Percentiles rank a stretch among this genome's conserved stretches.
These are phyloP conservation scores for Penicillium sp. DNA, from an alignment of 2,329 filamentous ascomycete species.

Conservation along the genomic window DNA sequence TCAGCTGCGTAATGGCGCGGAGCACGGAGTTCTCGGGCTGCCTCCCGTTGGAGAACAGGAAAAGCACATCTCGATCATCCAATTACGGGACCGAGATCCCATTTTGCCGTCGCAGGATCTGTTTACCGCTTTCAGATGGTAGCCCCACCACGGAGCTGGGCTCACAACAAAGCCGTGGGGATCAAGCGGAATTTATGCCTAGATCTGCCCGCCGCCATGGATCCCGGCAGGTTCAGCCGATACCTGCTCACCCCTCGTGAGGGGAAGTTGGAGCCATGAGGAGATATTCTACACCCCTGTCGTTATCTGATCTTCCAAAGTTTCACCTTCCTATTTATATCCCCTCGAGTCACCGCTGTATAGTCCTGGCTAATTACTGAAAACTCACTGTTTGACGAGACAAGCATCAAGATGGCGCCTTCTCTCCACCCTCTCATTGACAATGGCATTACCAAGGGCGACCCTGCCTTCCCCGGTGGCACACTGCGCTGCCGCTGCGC, in stretches of 20 bases:
- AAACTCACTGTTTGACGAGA: background rate
- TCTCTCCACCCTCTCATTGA: conserved; percentile 65
- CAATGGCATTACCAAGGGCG: conserved; percentile 61
- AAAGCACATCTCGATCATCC: background rate
- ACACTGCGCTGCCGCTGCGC: conserved; percentile 63
- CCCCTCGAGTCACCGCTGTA: background rate
- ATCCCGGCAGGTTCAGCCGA: background rate
- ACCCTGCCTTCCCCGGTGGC: conserved; percentile 58
- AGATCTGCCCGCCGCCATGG: background rate
- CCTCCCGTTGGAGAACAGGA: conserved; percentile 2
- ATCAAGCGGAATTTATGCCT: background rate
- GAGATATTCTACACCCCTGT: background rate
- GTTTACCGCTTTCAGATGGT: conserved; percentile 1
- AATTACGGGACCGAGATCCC: background rate
- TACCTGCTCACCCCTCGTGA: conserved; percentile 10
- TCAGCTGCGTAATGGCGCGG: background rate
- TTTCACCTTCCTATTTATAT: background rate
- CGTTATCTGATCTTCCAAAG: background rate
- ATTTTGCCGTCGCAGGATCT: background rate
- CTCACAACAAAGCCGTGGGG: background rate
- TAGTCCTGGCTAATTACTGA: background rate
- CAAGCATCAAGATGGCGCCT: conserved; percentile 23
- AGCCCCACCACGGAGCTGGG: conserved; percentile 3
- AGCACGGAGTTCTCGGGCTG: background rate
- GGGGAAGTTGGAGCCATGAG: conserved; percentile 11